These are phyloP conservation scores for Cardiospermum halicacabum DNA, from an alignment of 345 rosid species.

Conservation along the genomic window DNA sequence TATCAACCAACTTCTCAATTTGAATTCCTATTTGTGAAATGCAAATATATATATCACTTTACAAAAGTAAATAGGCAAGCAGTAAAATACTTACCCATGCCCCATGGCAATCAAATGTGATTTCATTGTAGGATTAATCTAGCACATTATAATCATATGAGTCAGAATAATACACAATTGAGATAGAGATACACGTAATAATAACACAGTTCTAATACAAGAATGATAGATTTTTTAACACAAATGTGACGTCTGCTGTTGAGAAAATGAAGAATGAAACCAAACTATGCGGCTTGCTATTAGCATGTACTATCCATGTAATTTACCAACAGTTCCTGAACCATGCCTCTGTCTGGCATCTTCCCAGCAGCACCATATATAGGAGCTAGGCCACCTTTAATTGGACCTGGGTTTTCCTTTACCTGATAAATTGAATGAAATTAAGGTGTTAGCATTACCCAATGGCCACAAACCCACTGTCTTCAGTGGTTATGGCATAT, in stretches of 20 bases:
- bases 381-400: slow-evolving; percentile 81
- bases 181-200: no score
- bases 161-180: neutral
- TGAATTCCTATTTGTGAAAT: neutral
- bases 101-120: neutral
- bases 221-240: neutral
- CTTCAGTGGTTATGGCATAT: neutral
- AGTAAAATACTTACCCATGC: slow-evolving; percentile 8
- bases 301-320: slow-evolving; percentile 86
- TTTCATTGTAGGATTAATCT: neutral
- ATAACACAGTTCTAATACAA: neutral
- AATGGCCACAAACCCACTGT: neutral
- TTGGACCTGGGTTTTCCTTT: slow-evolving; percentile 78
- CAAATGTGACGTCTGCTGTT: neutral
- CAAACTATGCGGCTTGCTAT: neutral
- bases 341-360: slow-evolving; percentile 85
- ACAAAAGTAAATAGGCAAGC: slow-evolving; percentile 1
- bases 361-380: slow-evolving; percentile 93
- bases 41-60: neutral
- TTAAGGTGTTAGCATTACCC: neutral
- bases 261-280: slow-evolving; percentile 9
- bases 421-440: slow-evolving; percentile 37
- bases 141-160: neutral
- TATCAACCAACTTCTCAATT: neutral
- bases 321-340: slow-evolving; percentile 67